Conservation (phyloP, 1,284 basidiomycete species). For the Ceratobasidium sp. region DNA sequence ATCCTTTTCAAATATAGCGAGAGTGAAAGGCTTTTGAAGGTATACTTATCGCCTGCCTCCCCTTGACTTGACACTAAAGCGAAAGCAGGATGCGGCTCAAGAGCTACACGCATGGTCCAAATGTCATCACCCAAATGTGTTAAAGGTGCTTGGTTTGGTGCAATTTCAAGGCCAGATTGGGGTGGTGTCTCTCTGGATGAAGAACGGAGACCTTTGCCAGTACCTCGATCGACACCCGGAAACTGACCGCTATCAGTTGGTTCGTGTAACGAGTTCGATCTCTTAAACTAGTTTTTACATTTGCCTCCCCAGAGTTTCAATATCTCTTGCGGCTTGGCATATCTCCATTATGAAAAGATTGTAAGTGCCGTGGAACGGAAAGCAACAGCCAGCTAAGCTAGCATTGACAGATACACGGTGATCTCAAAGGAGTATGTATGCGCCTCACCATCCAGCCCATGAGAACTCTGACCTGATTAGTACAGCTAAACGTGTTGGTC, state of each 20-base stretch:
- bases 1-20: neutral
- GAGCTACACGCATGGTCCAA: constrained; percentile 22
- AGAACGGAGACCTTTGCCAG: neutral
- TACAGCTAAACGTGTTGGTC: neutral
- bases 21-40: neutral
- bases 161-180: constrained; percentile 1
- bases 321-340: neutral
- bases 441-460: neutral
- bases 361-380: neutral
- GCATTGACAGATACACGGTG: constrained; percentile 13
- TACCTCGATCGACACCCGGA: neutral
- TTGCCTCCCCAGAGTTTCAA: neutral
- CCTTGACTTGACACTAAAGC: neutral
- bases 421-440: constrained; percentile 1
- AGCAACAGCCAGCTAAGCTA: neutral
- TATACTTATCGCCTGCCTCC: neutral
- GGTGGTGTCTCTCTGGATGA: constrained; percentile 22
- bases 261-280: neutral
- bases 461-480: no score
- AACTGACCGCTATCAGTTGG: constrained; percentile 7
- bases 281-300: neutral
- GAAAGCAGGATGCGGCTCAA: neutral
- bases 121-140: constrained; percentile 14
- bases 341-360: constrained; percentile 9
- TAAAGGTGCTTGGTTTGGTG: constrained; percentile 17